phyloP scores from a whole-genome alignment of 192 early-diverging fungal genomes.

The Funneliformis geosporum region DNA sequence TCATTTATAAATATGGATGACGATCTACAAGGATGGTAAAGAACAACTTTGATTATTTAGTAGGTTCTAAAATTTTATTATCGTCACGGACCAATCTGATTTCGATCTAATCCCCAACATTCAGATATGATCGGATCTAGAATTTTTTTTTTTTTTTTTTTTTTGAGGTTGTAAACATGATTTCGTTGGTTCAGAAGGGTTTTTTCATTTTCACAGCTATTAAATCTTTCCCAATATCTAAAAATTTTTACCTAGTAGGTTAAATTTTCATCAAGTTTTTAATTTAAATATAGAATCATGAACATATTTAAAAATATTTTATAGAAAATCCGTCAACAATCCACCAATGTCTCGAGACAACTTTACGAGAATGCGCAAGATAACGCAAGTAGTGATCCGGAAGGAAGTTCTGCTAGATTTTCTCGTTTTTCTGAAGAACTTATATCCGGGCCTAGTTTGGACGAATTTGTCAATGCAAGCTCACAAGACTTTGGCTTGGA shows the following conservation, averaged over 20 bases:
- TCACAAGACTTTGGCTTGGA: no score
- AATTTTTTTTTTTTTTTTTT: no score
- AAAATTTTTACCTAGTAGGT: background rate
- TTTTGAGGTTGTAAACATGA: background rate
- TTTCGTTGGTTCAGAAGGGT: background rate
- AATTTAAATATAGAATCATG: background rate
- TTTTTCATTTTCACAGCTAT: background rate
- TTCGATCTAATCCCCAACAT: no score
- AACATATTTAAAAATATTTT: background rate
- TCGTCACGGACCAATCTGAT: no score
- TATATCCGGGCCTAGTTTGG: conserved; percentile 51
- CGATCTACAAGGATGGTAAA: no score
- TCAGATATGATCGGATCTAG: no score
- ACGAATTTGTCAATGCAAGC: conserved; percentile 52
- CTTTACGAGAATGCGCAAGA: no score
- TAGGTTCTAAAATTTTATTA: no score
- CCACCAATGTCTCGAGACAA: background rate
- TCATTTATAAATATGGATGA: no score
- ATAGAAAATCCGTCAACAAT: background rate
- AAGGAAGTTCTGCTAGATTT: conserved; percentile 30
- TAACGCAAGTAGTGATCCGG: background rate
- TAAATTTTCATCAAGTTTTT: background rate
- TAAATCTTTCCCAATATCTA: background rate
- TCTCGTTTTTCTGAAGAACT: conserved; percentile 51
- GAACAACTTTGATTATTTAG: no score